Evolutionary conservation across 768 basidiomycete genomes (phyloP).

Genomic region (Coprinopsis strossmayeri): DNA sequence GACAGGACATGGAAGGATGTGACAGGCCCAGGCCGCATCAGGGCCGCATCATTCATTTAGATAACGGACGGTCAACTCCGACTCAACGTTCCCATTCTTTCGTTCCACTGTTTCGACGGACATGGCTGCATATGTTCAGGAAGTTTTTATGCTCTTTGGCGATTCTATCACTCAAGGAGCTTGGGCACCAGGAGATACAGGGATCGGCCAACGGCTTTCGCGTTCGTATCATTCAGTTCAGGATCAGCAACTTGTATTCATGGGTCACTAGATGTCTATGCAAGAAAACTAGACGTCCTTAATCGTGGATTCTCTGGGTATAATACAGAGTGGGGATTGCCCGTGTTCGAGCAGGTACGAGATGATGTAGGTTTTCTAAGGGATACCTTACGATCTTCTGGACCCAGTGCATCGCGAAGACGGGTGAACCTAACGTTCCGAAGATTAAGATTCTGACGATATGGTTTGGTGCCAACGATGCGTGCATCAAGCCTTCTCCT

Average conservation of each 20-base stretch:
- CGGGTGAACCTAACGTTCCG: constrained; percentile 35
- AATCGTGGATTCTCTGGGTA: constrained; percentile 85
- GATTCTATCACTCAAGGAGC: constrained; percentile 75
- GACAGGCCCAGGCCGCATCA: no score
- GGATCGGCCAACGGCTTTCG: constrained; percentile 63
- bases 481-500: constrained; percentile 51
- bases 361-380: background rate
- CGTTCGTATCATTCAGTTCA: constrained; percentile 33
- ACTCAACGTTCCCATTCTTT: no score
- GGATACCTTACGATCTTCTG: background rate
- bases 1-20: no score
- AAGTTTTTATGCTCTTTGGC: constrained; percentile 70
- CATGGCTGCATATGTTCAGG: constrained; percentile 59
- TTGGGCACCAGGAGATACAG: constrained; percentile 46
- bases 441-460: constrained; percentile 70
- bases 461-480: constrained; percentile 92
- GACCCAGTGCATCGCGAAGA: constrained; percentile 52
- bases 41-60: no score
- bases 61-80: background rate
- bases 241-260: background rate
- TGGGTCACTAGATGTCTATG: constrained; percentile 56
- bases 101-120: no score
- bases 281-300: constrained; percentile 75
- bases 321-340: constrained; percentile 81
- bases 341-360: constrained; percentile 70